A percentile compares a stretch with the other conserved stretches of the same genome.
These are phyloP conservation scores for Kluyveromyces lactis DNA, from an alignment of 805 yeast genomes.

Conservation along the genomic window DNA sequence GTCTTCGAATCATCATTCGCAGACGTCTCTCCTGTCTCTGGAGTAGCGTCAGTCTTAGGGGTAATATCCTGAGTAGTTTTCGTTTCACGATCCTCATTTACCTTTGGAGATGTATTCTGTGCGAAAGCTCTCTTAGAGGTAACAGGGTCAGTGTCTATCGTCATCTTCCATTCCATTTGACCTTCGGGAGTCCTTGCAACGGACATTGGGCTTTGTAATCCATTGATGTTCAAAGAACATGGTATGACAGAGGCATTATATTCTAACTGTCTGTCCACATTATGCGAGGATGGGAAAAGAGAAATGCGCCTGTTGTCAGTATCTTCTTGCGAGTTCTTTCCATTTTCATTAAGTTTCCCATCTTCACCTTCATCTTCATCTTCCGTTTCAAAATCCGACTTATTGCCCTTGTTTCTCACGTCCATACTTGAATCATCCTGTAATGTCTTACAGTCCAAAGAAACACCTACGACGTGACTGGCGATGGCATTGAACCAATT, in stretches of 20 bases:
- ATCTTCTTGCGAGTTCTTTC: background rate
- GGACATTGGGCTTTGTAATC: constrained; percentile 18
- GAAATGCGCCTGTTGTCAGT: background rate
- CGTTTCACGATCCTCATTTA: constrained; percentile 1
- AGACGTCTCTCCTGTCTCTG: constrained; percentile 15
- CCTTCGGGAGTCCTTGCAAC: constrained; percentile 19
- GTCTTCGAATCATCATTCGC: constrained; percentile 16
- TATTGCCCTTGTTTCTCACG: background rate
- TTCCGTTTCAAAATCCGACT: background rate
- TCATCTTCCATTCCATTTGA: constrained; percentile 13
- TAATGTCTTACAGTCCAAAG: background rate
- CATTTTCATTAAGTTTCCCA: background rate
- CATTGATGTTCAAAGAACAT: constrained; percentile 19
- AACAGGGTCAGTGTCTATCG: background rate
- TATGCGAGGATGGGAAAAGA: constrained; percentile 20
- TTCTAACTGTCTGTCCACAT: constrained; percentile 14
- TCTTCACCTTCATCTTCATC: background rate
- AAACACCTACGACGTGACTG: constrained; percentile 1
- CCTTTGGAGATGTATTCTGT: background rate
- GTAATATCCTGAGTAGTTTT: background rate
- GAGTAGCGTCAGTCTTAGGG: background rate
- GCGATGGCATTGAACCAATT: constrained; percentile 11
- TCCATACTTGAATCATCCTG: background rate
- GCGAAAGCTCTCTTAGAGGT: too few species aligned
- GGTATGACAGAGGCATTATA: constrained; percentile 19